Base-by-base conservation (phyloP, 257 asterid species). In the Thymus quinquecostatus region DNA sequence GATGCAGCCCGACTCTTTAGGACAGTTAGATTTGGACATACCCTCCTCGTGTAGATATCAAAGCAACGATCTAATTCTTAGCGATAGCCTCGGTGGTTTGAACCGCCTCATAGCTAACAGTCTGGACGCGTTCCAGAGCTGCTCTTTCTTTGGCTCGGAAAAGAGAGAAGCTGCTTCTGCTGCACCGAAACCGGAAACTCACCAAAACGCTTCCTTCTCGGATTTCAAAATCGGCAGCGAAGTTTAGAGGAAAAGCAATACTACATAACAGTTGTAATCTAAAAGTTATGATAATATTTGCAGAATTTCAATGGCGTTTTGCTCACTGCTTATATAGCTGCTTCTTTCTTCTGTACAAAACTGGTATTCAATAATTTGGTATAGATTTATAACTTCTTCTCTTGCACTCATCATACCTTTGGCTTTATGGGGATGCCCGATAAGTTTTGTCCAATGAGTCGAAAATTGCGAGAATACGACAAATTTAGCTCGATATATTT, bases 1-100 rank as follows among this genome's bases (percentile, higher is more conserved):
- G 61, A 56, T 74, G 80, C 98, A 95, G 99, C 92, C 97, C 2
- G 98, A 95, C 82, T 92, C 98, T 21, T 81, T 95, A 85, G 99
- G 99, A 77, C 86, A 91, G 14, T 79, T 95, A 83, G 97, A 95
- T 71, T 84, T 95, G 96, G 99, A 87, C 68, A 71, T 88, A 68
- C 85, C 93, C 80, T 78, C 93, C 80, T 78, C 98, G 8, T 82
- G 90, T 88, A 92, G 95, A 95, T 88, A 90, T 78, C 88, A 69
- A 81, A 85, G 75, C 78, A 89, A 84, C 28, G 96, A 95, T 75
- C 92, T 88, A 73, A 86, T 90, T 76, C 86, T 95, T 69, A 90
- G 92, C 61, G 98, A 95, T 79, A 92, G 98, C 83, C 82, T 90
- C 14, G 86, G 96, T 51, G 96, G 97, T 64, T 79, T 89, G 84